Base-by-base conservation (phyloP, 768 basidiomycete species). In the Tricholoma flavovirens region DNA sequence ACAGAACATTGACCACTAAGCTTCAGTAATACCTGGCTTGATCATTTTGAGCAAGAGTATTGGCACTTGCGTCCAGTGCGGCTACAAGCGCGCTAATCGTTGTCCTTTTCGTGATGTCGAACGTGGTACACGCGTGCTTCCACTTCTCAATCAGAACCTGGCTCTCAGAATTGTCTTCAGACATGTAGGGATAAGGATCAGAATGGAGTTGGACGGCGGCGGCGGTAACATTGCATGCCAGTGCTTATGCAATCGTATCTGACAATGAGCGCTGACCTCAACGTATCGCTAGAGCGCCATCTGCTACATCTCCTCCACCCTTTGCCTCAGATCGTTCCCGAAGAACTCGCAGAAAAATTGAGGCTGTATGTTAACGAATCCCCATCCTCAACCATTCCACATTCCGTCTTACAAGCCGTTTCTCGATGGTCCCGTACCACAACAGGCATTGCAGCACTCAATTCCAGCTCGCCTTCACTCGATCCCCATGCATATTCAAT, bases 391-490 rank as follows among this genome's bases (percentile, higher is more conserved):
- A 74, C 78, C 38, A 82, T 93, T 53, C 81, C 87, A 0, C 87
- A 92, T 69, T 66, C 72, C 5, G 66, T 84, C 42, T 75, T 92
- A 40, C 73, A 71, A 8, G 68, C 76, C 29, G 73, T 88, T 49
- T 88, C 90, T 0, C 75, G 75, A 68, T 93, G 90, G 90, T 70
- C 85, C 14, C 82, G 83, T 43, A 78, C 87, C 26, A 61, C 72
- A 4, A 69, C 71, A 46, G 88, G 83, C 6, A 65, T 60, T 33
- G 59, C 65, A 11, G 61, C 67, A 49, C 73, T 82, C 51, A 62
- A 66, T 33, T 71, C 72, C 46, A 64, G 70, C 49, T 69, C 69
- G 5, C 76, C 76, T 9, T 68, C 74, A 1, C 72, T 90, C 48
- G 70, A 83, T 56, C 72, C 82, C 4, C 70, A 71, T 19, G 73